Evolutionary conservation across 1,139 yeast genomes (phyloP).

Genomic region (Zygoascus sp.): DNA sequence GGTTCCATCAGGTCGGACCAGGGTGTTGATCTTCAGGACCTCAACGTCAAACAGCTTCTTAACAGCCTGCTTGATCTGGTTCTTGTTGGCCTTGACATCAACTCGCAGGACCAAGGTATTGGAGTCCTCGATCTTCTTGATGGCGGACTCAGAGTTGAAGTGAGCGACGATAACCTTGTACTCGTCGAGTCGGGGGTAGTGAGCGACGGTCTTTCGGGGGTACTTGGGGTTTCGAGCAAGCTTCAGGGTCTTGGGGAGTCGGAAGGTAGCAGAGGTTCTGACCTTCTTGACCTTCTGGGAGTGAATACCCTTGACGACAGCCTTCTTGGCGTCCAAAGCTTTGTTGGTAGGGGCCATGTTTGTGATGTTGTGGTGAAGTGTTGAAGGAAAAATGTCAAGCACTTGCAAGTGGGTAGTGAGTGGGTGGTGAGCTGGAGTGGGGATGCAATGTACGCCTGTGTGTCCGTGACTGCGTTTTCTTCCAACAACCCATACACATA

Average conservation of each 20-base stretch:
- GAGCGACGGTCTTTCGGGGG: slow-evolving; percentile 95
- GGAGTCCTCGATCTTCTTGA: slow-evolving; percentile 99
- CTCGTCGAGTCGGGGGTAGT: slow-evolving; percentile 94
- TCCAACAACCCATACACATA: no score
- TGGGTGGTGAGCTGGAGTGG: slow-evolving; percentile 1
- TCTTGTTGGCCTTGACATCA: slow-evolving; percentile 93
- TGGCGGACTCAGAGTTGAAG: slow-evolving; percentile 97
- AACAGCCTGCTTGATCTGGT: slow-evolving; percentile 97
- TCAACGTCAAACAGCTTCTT: slow-evolving; percentile 98
- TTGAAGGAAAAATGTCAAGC: slow-evolving; percentile 5
- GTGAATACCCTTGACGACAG: slow-evolving; percentile 97
- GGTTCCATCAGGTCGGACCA: slow-evolving; percentile 98
- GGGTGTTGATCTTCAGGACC: slow-evolving; percentile 89
- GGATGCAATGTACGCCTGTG: neutral
- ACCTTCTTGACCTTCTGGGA: slow-evolving; percentile 87
- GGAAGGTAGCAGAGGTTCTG: slow-evolving; percentile 93
- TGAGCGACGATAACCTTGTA: slow-evolving; percentile 93
- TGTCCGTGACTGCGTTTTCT: slow-evolving; percentile 2
- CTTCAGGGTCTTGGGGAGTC: slow-evolving; percentile 95
- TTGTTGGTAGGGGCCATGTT: slow-evolving; percentile 41
- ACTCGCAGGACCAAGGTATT: slow-evolving; percentile 99
- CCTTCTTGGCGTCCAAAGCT: slow-evolving; percentile 98
- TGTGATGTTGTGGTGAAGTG: slow-evolving; percentile 8
- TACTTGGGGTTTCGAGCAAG: slow-evolving; percentile 93
- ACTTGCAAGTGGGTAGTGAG: neutral